Evolutionary conservation across 169 alveolate species (phyloP), one percentile per base, ranked within the genome.

Genomic region (Toxoplasma gondii): DNA sequence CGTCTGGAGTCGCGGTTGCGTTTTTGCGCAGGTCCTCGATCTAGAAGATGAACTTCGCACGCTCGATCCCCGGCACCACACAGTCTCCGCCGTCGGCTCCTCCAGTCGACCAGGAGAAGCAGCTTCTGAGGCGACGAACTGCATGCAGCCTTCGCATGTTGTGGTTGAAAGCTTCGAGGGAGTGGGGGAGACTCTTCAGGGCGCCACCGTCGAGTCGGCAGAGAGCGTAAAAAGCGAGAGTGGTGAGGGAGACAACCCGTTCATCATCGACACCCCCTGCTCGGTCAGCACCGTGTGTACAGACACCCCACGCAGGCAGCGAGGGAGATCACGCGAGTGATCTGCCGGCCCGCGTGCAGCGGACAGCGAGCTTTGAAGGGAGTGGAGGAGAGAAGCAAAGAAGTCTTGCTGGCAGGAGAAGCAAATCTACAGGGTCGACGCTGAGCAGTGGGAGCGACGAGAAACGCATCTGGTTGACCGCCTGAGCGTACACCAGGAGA

Each of bases 41-140:
- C n/a, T 74, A 44, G 84, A 74, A 74, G 84, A 74, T 74, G 84
- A 74, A 44, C 22, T 74, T 9, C 84, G 84, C 43, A n/a, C 17
- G 10, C 39, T 74, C 84, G 44, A 36, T 12, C 44, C 17, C 84
- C 84, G 43, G 49, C 39, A 12, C 12, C 84, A 36, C 12, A 1
- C 39, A 36, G 84, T 12, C 0, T 2, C 31, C 41, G 84, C 5
- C 41, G 84, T 19, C 7, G 38, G 74, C 74, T 64, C 29, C 74
- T 27, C 74, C 74, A 19, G 1, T 27, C n/a, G 74, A 19, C 67
- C 67, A 7, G 5, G 58, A 49, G 58, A 49, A 49, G 58, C 22
- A 4, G 74, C 24, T 19, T 16, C 74, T 64, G 24, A 27, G 7
- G 7, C 74, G 31, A 1, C 74, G 74, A 19, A 4, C n/a, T 1